Evolutionary conservation across 1,284 basidiomycete species (phyloP).

Genomic region (Ceratobasidium sp.): DNA sequence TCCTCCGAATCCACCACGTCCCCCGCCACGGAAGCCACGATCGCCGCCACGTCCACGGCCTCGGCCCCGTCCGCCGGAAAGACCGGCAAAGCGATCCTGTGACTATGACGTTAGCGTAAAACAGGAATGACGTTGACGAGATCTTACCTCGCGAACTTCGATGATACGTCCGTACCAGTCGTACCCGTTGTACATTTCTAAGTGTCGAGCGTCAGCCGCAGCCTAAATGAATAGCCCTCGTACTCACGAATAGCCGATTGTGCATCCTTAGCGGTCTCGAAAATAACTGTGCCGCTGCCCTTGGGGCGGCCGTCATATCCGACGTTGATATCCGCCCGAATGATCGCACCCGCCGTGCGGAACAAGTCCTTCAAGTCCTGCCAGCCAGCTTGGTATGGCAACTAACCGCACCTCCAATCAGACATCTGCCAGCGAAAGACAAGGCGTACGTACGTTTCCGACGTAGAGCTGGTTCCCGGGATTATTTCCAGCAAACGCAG

Average conservation of each 20-base stretch:
- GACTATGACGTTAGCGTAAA: slow-evolving; percentile 25
- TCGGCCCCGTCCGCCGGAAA: slow-evolving; percentile 59
- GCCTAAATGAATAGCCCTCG: not conserved
- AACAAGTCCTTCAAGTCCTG: slow-evolving; percentile 98
- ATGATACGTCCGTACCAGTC: slow-evolving; percentile 93
- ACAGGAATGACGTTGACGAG: not conserved
- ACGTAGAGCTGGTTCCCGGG: slow-evolving; percentile 92
- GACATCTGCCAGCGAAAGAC: not conserved
- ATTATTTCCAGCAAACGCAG: slow-evolving; percentile 57
- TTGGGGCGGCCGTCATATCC: slow-evolving; percentile 92
- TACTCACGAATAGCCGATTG: slow-evolving; percentile 86
- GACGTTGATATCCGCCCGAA: slow-evolving; percentile 94
- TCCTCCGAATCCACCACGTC: slow-evolving; percentile 61
- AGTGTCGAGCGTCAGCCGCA: slow-evolving; percentile 18
- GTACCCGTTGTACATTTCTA: slow-evolving; percentile 93
- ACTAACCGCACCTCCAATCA: slow-evolving; percentile 58
- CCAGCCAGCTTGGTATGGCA: slow-evolving; percentile 96
- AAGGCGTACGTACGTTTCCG: slow-evolving; percentile 74
- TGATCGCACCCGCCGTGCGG: slow-evolving; percentile 91
- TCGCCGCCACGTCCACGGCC: slow-evolving; percentile 57
- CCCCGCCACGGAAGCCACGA: slow-evolving; percentile 52
- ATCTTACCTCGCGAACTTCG: slow-evolving; percentile 89
- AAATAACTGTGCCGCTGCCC: slow-evolving; percentile 95
- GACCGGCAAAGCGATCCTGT: slow-evolving; percentile 90
- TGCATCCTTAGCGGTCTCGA: slow-evolving; percentile 90